Evolutionary conservation across 345 rosid species (phyloP).

Genomic region (Salix exigua): DNA sequence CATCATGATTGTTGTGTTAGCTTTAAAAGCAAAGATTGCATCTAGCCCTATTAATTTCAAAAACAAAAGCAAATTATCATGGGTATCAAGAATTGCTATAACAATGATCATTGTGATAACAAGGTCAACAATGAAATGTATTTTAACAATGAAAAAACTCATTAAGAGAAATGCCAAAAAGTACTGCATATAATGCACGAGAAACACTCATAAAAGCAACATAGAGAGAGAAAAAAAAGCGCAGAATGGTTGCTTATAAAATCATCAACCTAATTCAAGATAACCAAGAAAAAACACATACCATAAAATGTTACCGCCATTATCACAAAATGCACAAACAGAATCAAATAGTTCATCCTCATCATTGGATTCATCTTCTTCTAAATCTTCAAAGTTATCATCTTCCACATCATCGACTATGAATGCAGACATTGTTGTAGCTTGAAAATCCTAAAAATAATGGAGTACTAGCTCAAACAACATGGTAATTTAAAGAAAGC

Average conservation of each 20-base stretch:
- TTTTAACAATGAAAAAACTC: no score
- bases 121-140: no score
- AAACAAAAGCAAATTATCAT: no score
- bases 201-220: no score
- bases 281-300: slow-evolving; percentile 29
- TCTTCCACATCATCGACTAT: slow-evolving; percentile 56
- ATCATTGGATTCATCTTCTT: slow-evolving; percentile 38
- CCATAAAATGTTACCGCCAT: slow-evolving; percentile 78
- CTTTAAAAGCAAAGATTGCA: no score
- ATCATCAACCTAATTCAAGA: background rate
- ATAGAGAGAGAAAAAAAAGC: background rate
- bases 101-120: no score
- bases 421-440: slow-evolving; percentile 36
- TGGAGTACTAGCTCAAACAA: slow-evolving; percentile 13
- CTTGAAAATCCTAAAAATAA: slow-evolving; percentile 41
- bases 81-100: no score
- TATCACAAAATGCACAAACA: slow-evolving; percentile 84
- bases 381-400: slow-evolving; percentile 32
- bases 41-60: no score
- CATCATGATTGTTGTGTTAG: no score
- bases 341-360: slow-evolving; percentile 60
- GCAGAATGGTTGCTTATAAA: background rate
- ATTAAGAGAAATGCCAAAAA: no score
- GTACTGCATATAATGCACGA: no score
- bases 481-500: background rate